These are phyloP conservation scores for Hordeum vulgare DNA, from an alignment of 176 grass and related monocot species.

Conservation along the genomic window MorexV3_pseudomolecules_assembly NC_058521.1:9050276-9050775, in stretches of 20 bases:
- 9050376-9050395: too few species aligned
- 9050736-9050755: background rate
- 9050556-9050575: background rate
- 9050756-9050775: background rate
- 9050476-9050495: too few species aligned
- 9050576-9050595: background rate
- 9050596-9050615: background rate
- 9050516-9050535: background rate
- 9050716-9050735: background rate
- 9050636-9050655: background rate
- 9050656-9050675: background rate
- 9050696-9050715: background rate
- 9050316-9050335: too few species aligned
- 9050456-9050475: too few species aligned
- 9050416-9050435: too few species aligned
- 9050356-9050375: too few species aligned
- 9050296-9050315: too few species aligned
- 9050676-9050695: background rate
- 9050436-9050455: too few species aligned
- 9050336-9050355: too few species aligned
- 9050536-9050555: background rate
- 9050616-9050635: background rate
- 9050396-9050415: too few species aligned
- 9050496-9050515: too few species aligned
- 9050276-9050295: too few species aligned